phyloP scores from a whole-genome alignment of 2,329 filamentous ascomycete species.

The Ceratocystiopsis sp. region DNA sequence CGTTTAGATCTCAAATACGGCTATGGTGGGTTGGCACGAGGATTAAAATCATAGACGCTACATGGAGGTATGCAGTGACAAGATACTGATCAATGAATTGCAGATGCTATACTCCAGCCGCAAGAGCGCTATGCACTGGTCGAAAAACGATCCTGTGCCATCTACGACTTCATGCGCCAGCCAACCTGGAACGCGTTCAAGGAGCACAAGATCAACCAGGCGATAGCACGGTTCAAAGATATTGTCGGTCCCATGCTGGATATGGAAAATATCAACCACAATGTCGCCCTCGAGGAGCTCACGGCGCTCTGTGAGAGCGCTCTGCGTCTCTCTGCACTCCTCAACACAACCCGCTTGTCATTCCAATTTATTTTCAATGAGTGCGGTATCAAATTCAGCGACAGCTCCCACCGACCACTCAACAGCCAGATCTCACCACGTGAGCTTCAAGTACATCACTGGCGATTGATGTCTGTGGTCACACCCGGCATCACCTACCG shows the following conservation, averaged over 20 bases:
- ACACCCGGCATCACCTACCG: constrained; percentile 37
- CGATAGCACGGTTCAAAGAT: constrained; percentile 14
- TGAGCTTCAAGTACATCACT: constrained; percentile 31
- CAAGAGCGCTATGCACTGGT: constrained; percentile 20
- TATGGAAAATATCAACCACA: constrained; percentile 18
- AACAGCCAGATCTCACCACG: constrained; percentile 24
- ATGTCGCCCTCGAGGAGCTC: constrained; percentile 25
- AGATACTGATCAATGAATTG: no score
- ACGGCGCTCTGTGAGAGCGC: constrained; percentile 22
- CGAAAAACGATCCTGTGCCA: constrained; percentile 18
- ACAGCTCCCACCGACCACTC: constrained; percentile 28
- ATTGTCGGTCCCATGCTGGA: constrained; percentile 26
- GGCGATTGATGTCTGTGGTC: constrained; percentile 34
- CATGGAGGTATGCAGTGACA: no score
- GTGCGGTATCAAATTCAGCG: constrained; percentile 29
- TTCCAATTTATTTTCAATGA: constrained; percentile 28
- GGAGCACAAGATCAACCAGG: constrained; percentile 11
- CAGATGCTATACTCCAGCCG: constrained; percentile 5
- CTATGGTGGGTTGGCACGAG: constrained; percentile 12
- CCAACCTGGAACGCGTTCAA: constrained; percentile 13
- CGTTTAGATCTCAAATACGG: constrained; percentile 8
- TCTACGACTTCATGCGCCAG: constrained; percentile 17
- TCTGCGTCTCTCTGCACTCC: constrained; percentile 28
- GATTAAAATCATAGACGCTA: no score
- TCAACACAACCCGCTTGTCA: constrained; percentile 22